Conservation (phyloP, 768 basidiomycete species). For the Boletus sensibilis region DNA sequence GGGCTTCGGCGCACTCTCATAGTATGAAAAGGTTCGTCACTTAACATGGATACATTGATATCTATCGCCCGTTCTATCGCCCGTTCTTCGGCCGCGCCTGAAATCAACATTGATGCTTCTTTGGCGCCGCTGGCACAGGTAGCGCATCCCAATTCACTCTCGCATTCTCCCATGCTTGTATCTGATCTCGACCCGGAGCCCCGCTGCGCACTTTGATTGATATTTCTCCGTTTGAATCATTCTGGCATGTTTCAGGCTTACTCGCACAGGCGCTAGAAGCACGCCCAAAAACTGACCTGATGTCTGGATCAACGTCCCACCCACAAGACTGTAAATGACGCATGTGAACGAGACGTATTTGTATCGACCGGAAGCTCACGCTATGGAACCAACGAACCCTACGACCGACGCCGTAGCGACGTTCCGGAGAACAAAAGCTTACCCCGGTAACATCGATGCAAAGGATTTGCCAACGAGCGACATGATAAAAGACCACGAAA, state of each 20-base stretch:
- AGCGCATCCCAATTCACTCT: not conserved
- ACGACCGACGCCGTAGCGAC: too few relatives aligned
- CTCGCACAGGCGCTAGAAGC: not conserved
- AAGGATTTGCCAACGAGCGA: too few relatives aligned
- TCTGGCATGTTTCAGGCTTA: not conserved
- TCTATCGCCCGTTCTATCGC: not conserved
- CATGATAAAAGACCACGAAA: too few relatives aligned
- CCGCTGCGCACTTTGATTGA: not conserved
- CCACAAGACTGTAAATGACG: not conserved
- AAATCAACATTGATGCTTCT: not conserved
- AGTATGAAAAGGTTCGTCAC: not conserved
- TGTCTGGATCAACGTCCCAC: slow-evolving; percentile 3
- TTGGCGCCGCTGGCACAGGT: not conserved
- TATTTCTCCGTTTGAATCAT: not conserved
- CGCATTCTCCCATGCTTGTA: not conserved
- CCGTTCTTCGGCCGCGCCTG: not conserved
- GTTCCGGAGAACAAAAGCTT: not conserved
- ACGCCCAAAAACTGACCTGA: not conserved
- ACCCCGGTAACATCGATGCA: slow-evolving; percentile 2
- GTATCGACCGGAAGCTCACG: not conserved
- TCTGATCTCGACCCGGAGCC: not conserved
- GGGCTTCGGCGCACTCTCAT: not conserved
- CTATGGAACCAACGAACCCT: slow-evolving; percentile 3
- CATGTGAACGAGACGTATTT: not conserved
- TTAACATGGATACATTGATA: not conserved